Percentiles rank a stretch among this genome's conserved stretches.
phyloP scores from a whole-genome alignment of 768 basidiomycete species.

The Lactifluus subvellereus region DNA sequence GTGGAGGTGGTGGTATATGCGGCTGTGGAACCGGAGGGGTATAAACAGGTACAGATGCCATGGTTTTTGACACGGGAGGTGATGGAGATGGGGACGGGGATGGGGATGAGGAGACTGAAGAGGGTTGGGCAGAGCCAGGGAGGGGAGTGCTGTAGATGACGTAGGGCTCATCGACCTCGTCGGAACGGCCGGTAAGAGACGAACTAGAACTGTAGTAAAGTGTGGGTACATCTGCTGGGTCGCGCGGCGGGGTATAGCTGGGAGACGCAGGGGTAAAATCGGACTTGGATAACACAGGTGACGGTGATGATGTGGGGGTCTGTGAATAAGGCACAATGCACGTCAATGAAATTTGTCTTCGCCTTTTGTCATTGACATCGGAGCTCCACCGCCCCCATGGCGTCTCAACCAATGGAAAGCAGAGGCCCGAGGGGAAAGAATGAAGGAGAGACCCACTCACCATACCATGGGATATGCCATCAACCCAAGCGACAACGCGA shows the following conservation, averaged over 20 bases:
- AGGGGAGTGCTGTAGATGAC: constrained; percentile 25
- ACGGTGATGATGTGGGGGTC: constrained; percentile 17
- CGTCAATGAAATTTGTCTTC: constrained; percentile 4
- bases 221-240: constrained; percentile 15
- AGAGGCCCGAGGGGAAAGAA: neutral
- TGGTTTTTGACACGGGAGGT: neutral
- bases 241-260: constrained; percentile 15
- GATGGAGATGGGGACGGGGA: constrained; percentile 10
- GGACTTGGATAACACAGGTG: neutral
- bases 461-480: constrained; percentile 17
- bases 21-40: constrained; percentile 13
- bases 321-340: neutral
- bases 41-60: constrained; percentile 1
- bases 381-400: neutral
- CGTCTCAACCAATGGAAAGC: neutral
- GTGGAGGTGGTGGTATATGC: constrained; percentile 20
- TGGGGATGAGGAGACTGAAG: neutral
- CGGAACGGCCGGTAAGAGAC: constrained; percentile 7
- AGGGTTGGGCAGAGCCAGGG: neutral
- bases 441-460: constrained; percentile 10
- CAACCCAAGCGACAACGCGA: constrained; percentile 24
- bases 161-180: constrained; percentile 23
- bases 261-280: constrained; percentile 1
- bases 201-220: constrained; percentile 16
- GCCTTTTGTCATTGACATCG: neutral